Base-by-base conservation (phyloP, 106 monocot genomes). In the Platanthera zijinensis region DNA sequence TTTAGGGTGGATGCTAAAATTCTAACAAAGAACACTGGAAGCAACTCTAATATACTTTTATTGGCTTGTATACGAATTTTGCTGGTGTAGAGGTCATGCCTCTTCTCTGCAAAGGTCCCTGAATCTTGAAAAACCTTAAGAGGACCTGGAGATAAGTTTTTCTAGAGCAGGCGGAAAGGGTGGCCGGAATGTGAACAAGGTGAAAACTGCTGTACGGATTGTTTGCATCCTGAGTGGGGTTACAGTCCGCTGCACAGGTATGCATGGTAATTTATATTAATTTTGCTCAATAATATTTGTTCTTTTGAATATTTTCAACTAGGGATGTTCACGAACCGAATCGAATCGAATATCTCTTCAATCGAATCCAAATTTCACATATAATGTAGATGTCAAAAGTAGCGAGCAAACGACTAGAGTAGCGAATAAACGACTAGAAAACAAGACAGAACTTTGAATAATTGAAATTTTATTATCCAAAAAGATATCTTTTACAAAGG, bases 141-240 rank as follows among this genome's bases (percentile, higher is more conserved):
- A 94, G 72, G 97, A 99, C 74, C 82, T 94, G 74, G 97, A 99
- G 71, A 94, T 99, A 69, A 85, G 83, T 68, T 88, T 15, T 80
- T 80, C 89, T 19, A 86, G 94, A 82, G 97, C 94, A 50, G 97
- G 97, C 2, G 97, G 97, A 8, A 99, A 91, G 72, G 94, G 97
- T 28, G 97, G 97, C 47, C 97, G 94, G 81, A 99, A 99, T 84
- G 97, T 99, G 52, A 99, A 99, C 85, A 99, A 99, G 83, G 97
- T 97, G 18, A 94, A 99, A 85, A 94, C 90, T 7, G 99, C 99
- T 57, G 99, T 99, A 66, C 86, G 99, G 1, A 94, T 99, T 14
- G 85, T 99, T 69, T 94, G 94, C 79, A 88, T 90, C 63, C 99
- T 92, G 18, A 99, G 90, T 83, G 99, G 99, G 48, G 86, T 94